phyloP scores from a whole-genome alignment of 2,329 filamentous ascomycete species.

The Exophiala sideris region DNA sequence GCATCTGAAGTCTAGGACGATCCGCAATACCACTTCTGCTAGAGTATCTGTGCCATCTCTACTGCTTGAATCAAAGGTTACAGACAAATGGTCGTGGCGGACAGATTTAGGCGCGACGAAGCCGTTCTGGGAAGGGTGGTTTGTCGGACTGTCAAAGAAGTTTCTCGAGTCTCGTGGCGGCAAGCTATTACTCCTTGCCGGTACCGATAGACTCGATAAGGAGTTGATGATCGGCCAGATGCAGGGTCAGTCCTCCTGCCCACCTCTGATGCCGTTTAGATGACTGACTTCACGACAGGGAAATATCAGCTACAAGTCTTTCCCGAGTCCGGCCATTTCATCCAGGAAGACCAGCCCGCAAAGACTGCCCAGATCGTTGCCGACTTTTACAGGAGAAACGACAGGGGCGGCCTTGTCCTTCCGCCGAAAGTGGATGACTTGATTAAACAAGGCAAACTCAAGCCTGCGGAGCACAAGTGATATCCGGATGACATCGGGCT shows the following conservation, averaged over 20 bases:
- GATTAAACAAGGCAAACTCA: constrained; percentile 33
- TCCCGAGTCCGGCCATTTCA: constrained; percentile 91
- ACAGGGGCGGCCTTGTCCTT: constrained; percentile 76
- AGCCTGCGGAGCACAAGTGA: constrained; percentile 19
- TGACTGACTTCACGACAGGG: constrained; percentile 35
- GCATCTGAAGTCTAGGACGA: constrained; percentile 84
- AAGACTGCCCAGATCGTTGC: constrained; percentile 81
- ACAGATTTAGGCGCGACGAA: constrained; percentile 81
- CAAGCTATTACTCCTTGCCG: constrained; percentile 79
- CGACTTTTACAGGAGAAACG: constrained; percentile 90
- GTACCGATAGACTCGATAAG: constrained; percentile 85
- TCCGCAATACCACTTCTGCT: constrained; percentile 80
- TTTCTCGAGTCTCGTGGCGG: constrained; percentile 70
- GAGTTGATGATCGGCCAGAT: constrained; percentile 95
- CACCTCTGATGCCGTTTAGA: neutral
- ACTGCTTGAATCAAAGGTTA: constrained; percentile 42
- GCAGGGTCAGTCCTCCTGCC: constrained; percentile 61
- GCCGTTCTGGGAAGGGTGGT: constrained; percentile 94
- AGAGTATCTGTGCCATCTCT: constrained; percentile 82
- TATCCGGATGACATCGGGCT: neutral
- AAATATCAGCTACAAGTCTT: constrained; percentile 96
- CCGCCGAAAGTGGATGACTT: constrained; percentile 87
- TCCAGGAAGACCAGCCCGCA: constrained; percentile 91
- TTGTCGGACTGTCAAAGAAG: constrained; percentile 79
- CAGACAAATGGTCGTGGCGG: constrained; percentile 57